phyloP scores from a whole-genome alignment of 2,329 filamentous ascomycete genomes.

The Ophiostoma ips region DNA sequence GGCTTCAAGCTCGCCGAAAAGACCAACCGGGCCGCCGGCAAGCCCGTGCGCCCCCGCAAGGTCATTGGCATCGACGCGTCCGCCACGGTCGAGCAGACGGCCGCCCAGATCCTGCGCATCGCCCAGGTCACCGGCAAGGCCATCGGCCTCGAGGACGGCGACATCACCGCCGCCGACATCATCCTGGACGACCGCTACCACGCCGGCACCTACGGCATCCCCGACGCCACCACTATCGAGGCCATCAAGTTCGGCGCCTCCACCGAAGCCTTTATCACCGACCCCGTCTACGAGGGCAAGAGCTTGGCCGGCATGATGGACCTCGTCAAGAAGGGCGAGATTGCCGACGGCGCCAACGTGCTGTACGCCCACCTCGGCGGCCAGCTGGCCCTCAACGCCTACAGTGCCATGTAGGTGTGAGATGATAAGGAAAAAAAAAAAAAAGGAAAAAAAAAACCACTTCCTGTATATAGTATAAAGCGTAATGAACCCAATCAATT shows the following conservation, averaged over 20 bases:
- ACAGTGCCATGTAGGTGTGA: constrained; percentile 29
- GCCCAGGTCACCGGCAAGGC: constrained; percentile 47
- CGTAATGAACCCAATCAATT: neutral
- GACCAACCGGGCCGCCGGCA: constrained; percentile 14
- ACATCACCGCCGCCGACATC: constrained; percentile 49
- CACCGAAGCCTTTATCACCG: constrained; percentile 60
- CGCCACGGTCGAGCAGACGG: constrained; percentile 46
- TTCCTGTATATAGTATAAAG: neutral
- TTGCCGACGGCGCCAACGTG: constrained; percentile 45
- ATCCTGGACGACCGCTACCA: constrained; percentile 51
- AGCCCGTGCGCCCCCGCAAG: constrained; percentile 28
- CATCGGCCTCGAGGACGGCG: constrained; percentile 45
- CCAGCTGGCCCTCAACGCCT: constrained; percentile 56
- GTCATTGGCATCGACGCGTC: constrained; percentile 56
- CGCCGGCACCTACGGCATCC: constrained; percentile 53
- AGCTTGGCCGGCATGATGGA: constrained; percentile 59
- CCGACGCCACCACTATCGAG: constrained; percentile 49
- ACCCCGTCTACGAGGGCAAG: constrained; percentile 67
- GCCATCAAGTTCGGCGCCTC: constrained; percentile 54
- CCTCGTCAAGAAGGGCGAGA: constrained; percentile 48
- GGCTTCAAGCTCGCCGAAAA: constrained; percentile 53
- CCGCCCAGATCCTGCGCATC: constrained; percentile 52
- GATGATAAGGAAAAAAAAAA: neutral
- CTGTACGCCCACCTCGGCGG: constrained; percentile 60
- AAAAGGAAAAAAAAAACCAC: neutral